Base-by-base conservation (phyloP, 2,329 filamentous ascomycete genomes). In the Grosmannia penicillata region DNA sequence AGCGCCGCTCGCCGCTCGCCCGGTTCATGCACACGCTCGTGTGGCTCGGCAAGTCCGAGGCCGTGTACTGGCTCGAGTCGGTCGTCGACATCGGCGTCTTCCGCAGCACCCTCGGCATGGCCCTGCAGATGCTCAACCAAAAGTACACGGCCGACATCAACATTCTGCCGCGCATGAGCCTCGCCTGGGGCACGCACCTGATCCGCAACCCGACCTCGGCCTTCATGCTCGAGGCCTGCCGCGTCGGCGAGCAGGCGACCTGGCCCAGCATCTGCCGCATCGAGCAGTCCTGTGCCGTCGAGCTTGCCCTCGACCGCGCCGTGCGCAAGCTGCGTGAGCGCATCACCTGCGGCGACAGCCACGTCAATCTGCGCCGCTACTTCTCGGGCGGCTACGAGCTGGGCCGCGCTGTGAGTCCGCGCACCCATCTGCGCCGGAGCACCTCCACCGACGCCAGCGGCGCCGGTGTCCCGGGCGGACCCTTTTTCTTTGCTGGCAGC, bases 81-180 rank as follows among this genome's bases (percentile, higher is more conserved):
- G 64, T 93, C 41, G 73, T 82, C 0, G 85, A 94, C 51, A 58
- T 93, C 24, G 84, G 85, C 15, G 60, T 93, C 31, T 78, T 91
- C 44, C 82, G 84, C 14, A 91, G 80, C 41, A 65, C 82, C 1
- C 68, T 85, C 47, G 83, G 78, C 33, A 93, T 94, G 54, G 66
- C 78, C 18, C 72, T 75, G 30, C 87, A 83, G 2, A 76, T 96
- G 14, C 66, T 96, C 36, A 87, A 78, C 46, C 89, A 96, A 51
- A 84, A 82, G 46, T 96, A 96, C 52, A 87, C 83, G 3, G 89
- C 89, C 7, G 87, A 96, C 56, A 94, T 96, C 53, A 96, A 86
- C 32, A 94, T 96, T 38, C 15, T 50, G 34, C 47, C 48, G 34
- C 48, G 46, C 37, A 49, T 50, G 46, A 39, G 45, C 32, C 39